Evolutionary conservation across 2,329 filamentous ascomycete genomes (phyloP).

Genomic region (Cordyceps javanica): DNA sequence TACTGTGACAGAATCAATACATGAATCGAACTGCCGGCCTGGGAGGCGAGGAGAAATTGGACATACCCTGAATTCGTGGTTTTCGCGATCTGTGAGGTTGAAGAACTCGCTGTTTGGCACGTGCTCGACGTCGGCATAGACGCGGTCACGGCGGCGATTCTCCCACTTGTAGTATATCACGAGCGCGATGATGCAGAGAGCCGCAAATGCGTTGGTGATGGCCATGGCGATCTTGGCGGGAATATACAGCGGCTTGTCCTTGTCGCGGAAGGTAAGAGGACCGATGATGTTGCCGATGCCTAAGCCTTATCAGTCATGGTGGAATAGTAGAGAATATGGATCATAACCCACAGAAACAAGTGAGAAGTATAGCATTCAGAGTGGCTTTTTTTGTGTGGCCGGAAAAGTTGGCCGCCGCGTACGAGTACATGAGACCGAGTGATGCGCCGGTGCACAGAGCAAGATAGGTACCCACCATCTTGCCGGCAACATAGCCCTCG

Average conservation of each 20-base stretch:
- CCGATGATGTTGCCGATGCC: neutral
- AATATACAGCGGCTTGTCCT: neutral
- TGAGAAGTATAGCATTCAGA: neutral
- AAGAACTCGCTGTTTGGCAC: neutral
- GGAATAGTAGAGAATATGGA: neutral
- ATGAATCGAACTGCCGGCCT: neutral
- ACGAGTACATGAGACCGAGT: neutral
- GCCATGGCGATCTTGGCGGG: neutral
- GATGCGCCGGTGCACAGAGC: neutral
- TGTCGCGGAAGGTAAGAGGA: neutral
- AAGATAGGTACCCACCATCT: neutral
- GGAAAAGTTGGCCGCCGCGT: neutral
- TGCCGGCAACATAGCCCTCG: neutral
- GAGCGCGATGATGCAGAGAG: neutral
- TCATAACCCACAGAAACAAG: neutral
- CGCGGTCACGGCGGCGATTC: neutral
- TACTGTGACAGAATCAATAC: neutral
- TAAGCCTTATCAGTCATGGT: neutral
- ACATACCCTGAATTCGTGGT: neutral
- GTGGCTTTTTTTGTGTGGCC: neutral
- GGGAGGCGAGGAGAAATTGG: neutral
- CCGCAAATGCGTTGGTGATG: neutral
- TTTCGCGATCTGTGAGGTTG: neutral
- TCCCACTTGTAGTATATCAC: neutral
- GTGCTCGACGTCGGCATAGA: neutral